A percentile compares a stretch with the other conserved stretches of the same genome.
phyloP scores from a whole-genome alignment of 331 rosid species.

The Quercus lobata region DNA sequence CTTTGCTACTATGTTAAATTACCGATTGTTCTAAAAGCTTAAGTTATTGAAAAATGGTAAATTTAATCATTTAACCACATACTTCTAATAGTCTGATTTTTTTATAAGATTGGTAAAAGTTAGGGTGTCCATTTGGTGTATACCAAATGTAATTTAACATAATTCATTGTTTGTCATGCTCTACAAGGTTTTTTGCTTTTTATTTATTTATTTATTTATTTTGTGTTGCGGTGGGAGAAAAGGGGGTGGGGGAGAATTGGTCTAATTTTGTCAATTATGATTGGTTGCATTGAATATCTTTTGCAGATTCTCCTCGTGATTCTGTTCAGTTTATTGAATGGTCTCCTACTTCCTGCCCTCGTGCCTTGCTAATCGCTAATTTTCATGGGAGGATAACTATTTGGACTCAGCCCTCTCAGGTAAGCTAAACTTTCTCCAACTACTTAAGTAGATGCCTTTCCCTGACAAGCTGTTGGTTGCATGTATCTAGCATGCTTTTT shows the following conservation, averaged over 20 bases:
- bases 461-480: not conserved
- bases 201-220: no score
- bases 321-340: conserved; percentile 94
- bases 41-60: no score
- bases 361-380: conserved; percentile 79
- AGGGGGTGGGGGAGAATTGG: not conserved
- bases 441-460: not conserved
- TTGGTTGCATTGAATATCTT: conserved; percentile 16
- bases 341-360: conserved; percentile 88
- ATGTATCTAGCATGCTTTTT: not conserved
- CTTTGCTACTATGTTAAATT: no score
- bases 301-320: conserved; percentile 88
- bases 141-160: not conserved
- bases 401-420: conserved; percentile 95
- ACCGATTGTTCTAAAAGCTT: no score
- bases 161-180: not conserved
- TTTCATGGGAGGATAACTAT: conserved; percentile 92
- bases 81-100: not conserved
- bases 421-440: conserved; percentile 29
- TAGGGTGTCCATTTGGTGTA: conserved; percentile 2
- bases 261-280: conserved; percentile 7
- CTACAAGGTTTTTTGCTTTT: not conserved
- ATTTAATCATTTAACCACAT: no score
- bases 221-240: no score
- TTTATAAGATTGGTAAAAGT: not conserved